A percentile compares a stretch with the other conserved stretches of the same genome.
Evolutionary conservation across 768 basidiomycete species (phyloP).

Genomic region (Infundibulicybe gibba): DNA sequence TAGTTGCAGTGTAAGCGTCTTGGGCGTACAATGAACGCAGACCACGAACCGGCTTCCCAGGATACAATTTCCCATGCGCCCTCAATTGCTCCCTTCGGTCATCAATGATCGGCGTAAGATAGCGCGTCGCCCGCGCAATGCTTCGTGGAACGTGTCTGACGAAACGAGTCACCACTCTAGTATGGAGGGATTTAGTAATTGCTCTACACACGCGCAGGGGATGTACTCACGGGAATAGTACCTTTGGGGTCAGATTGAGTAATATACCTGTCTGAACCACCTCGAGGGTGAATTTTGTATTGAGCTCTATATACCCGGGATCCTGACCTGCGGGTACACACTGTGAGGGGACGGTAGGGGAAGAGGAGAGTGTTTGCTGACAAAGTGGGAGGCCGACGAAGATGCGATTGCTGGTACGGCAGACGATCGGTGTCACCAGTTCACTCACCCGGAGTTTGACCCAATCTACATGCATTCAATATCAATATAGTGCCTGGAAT

Average conservation of each 20-base stretch:
- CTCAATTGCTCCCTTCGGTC: slow-evolving; percentile 4
- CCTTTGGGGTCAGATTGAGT: too few relatives aligned
- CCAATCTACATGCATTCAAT: slow-evolving; percentile 38
- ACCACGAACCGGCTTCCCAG: too few relatives aligned
- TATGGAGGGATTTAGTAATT: too few relatives aligned
- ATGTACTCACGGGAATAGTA: too few relatives aligned
- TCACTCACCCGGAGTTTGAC: slow-evolving; percentile 19
- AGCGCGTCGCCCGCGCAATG: too few relatives aligned
- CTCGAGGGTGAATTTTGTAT: too few relatives aligned
- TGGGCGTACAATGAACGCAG: not conserved
- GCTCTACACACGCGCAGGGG: too few relatives aligned
- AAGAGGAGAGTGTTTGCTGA: slow-evolving; percentile 16
- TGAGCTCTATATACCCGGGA: slow-evolving; percentile 2
- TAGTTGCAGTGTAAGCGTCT: not conserved
- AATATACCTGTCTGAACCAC: too few relatives aligned
- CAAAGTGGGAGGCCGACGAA: too few relatives aligned
- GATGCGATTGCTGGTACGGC: slow-evolving; percentile 37
- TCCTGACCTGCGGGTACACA: slow-evolving; percentile 1
- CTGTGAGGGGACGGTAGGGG: not conserved
- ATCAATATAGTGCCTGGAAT: too few relatives aligned
- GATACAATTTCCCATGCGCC: not conserved
- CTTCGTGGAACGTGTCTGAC: too few relatives aligned
- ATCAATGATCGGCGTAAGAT: slow-evolving; percentile 11
- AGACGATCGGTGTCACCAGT: slow-evolving; percentile 27
- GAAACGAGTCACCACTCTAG: too few relatives aligned